Percentiles rank a stretch among this genome's conserved stretches.
phyloP scores from a whole-genome alignment of 768 basidiomycete genomes.

The Rhizopogon vinicolor region DNA sequence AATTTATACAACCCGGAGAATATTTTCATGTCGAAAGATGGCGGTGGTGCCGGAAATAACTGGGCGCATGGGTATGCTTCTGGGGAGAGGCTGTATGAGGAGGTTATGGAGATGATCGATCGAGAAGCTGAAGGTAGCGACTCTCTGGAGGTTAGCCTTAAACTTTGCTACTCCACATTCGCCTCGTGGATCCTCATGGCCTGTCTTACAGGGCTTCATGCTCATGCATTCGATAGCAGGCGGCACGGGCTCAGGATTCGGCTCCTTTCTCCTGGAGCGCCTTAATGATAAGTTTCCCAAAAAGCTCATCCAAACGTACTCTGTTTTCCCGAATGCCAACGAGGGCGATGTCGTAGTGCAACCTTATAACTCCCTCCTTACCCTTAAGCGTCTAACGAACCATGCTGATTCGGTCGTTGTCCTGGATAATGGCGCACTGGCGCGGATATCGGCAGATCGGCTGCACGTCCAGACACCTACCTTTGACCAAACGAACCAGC shows the following conservation, averaged over 20 bases:
- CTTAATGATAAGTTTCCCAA: slow-evolving; percentile 98
- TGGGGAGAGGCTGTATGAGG: slow-evolving; percentile 91
- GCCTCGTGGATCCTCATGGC: neutral
- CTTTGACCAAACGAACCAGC: slow-evolving; percentile 90
- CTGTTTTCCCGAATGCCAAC: slow-evolving; percentile 92
- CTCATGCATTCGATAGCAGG: slow-evolving; percentile 98
- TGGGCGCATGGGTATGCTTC: slow-evolving; percentile 95
- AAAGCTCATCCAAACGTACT: slow-evolving; percentile 98
- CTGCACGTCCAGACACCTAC: slow-evolving; percentile 83
- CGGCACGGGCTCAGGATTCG: slow-evolving; percentile 96
- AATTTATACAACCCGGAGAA: slow-evolving; percentile 96
- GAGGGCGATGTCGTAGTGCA: slow-evolving; percentile 98
- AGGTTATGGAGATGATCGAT: slow-evolving; percentile 99
- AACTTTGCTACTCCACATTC: neutral
- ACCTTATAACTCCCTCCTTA: slow-evolving; percentile 93
- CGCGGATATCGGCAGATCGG: slow-evolving; percentile 90
- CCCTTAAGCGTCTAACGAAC: slow-evolving; percentile 90
- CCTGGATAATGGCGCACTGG: slow-evolving; percentile 91
- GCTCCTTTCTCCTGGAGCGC: slow-evolving; percentile 96
- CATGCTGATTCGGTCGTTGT: slow-evolving; percentile 98
- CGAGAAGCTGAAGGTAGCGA: slow-evolving; percentile 98
- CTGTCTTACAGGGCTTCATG: slow-evolving; percentile 85
- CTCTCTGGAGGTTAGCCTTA: slow-evolving; percentile 73
- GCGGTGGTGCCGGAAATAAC: slow-evolving; percentile 99
- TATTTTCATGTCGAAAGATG: slow-evolving; percentile 92